Evolutionary conservation across 805 yeast species (phyloP), one percentile per base, ranked within the genome.

Genomic region (Lipomyces starkeyi): DNA sequence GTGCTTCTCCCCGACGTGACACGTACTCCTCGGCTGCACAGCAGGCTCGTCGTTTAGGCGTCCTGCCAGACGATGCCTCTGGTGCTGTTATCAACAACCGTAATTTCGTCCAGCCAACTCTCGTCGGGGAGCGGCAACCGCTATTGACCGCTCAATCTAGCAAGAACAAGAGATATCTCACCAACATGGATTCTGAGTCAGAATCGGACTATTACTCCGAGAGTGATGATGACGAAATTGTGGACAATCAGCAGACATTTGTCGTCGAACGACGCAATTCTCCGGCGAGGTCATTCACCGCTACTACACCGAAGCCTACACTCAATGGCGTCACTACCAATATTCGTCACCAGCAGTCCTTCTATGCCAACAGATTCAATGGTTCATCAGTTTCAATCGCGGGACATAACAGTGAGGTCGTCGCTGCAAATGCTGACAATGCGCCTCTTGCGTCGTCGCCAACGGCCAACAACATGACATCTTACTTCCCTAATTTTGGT

Each of bases 41-140:
- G 61, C 65, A 49, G 17, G 63, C 63, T 20, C 59, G 67, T 2
- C 27, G 40, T 8, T 25, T 25, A 53, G 69, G 62, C 8, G 49
- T 61, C 49, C 4, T 58, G 22, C 58, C 64, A 25, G 68, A 65
- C 59, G 67, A 64, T 32, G 49, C 59, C 13, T 58, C 66, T n/a
- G 67, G 65, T 9, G 69, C 53, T 35, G 62, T 61, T 25, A 47
- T 57, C 34, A 56, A 32, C 52, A 25, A 37, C n/a, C 58, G 59
- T 32, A 65, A 61, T 34, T 64, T 62, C 35, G 70, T 67, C 43
- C 70, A 69, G 66, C 68, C 72, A 14, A 32, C 68, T 25, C 37
- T 65, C 5, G 71, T 57, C 14, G 67, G 67, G 17, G 72, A 67
- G 58, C 66, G 72, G 22, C 72, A 69, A 47, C 72, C 72, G 7